Evolutionary conservation across 1,284 basidiomycete species (phyloP), one percentile per base, ranked within the genome.

Genomic region (Ganoderma lingzhi): DNA sequence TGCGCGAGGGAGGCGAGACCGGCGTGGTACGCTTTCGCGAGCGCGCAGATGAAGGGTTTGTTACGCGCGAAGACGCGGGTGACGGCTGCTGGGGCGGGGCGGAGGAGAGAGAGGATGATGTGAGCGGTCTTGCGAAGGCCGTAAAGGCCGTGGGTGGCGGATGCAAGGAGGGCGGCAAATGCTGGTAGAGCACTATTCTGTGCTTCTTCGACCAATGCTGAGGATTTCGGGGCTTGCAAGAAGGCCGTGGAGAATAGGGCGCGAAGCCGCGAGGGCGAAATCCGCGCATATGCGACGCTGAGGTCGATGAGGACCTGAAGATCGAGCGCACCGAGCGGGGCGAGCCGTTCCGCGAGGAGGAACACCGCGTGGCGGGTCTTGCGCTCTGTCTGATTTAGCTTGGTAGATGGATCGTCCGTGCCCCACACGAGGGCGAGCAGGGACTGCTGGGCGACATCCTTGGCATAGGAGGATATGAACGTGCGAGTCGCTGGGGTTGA

Each of bases 351-450:
- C 0, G 89, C 86, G 5, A 93, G 84, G 8, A 84, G 73, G n/a
- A 93, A 80, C 0, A 84, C 82, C n/a, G 82, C 80, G 62, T 84
- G 84, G n/a, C 82, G 83, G 63, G 92, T 86, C 6, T 79, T 72
- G 56, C 80, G 81, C 63, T 89, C 86, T 19, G 81, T 75, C 45
- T 78, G 78, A 2, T 81, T 80, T 14, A 77, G 71, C 48, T 67
- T 75, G 53, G 53, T 65, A 17, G 66, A 67, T 41, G 45, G 73
- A 44, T 73, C 66, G 2, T 74, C 73, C 3, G 65, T 37, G 3
- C 80, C 81, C 90, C 90, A 93, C 70, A 93, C 88, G 45, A 92
- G 78, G 8, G 79, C 73, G 62, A 90, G 83, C 0, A 93, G 81
- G 2, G 76, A 75, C 41, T 84, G 82, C 19, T 84, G 81, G 6